Evolutionary conservation across 805 yeast species (phyloP).

Genomic region (Saccharomycopsis fermentans): DNA sequence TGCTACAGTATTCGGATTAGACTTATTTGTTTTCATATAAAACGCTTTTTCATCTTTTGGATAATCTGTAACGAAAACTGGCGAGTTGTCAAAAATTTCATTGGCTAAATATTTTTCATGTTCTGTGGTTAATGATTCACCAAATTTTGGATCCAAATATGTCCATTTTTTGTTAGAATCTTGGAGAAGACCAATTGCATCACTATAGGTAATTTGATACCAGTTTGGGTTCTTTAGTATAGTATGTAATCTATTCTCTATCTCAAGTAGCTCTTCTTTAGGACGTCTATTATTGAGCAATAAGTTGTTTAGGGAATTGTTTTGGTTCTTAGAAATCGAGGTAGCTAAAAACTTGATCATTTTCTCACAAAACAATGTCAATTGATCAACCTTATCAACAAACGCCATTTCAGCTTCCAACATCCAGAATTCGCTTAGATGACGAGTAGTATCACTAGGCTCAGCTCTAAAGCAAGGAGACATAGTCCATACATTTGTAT

Average conservation of each 20-base stretch:
- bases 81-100: conserved; percentile 43
- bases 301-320: conserved; percentile 22
- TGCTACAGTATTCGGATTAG: conserved; percentile 53
- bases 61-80: conserved; percentile 85
- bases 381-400: conserved; percentile 42
- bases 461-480: conserved; percentile 95
- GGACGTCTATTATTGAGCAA: conserved; percentile 28
- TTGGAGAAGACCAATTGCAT: conserved; percentile 54
- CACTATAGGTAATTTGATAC: conserved; percentile 47
- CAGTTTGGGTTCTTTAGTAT: conserved; percentile 28
- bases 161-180: conserved; percentile 29
- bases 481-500: conserved; percentile 77
- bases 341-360: conserved; percentile 50
- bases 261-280: conserved; percentile 27
- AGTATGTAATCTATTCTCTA: conserved; percentile 47
- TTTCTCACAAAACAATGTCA: conserved; percentile 56
- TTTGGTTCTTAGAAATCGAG: conserved; percentile 23
- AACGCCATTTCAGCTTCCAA: conserved; percentile 83
- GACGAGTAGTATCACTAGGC: conserved; percentile 81
- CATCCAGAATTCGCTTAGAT: conserved; percentile 96
- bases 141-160: conserved; percentile 46
- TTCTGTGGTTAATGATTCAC: conserved; percentile 65
- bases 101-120: conserved; percentile 91
- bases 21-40: conserved; percentile 61
- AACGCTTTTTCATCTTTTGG: conserved; percentile 77